Conservation (phyloP, 345 rosid species). For the Aurinia saxatilis region DNA sequence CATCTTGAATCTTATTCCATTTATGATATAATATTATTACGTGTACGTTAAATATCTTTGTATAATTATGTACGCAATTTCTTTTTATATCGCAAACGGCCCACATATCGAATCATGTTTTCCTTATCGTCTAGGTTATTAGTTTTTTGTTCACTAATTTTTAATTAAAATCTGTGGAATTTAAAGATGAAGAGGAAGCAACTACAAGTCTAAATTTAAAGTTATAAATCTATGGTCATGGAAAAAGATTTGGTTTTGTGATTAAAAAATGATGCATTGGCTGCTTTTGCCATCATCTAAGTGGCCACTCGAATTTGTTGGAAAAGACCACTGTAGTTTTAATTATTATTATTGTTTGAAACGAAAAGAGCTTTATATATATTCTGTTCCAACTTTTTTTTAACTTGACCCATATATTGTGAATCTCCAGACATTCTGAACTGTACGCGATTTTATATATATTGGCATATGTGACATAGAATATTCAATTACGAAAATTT, state of each 20-base stretch:
- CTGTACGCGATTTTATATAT: neutral
- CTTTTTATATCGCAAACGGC: constrained; percentile 5
- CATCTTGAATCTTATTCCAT: constrained; percentile 17
- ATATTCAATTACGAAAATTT: too few species aligned
- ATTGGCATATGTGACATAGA: too few species aligned
- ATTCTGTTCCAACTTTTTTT: constrained; percentile 9
- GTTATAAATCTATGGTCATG: constrained; percentile 15
- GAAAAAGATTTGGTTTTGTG: constrained; percentile 4
- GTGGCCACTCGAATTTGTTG: constrained; percentile 34
- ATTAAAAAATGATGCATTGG: constrained; percentile 11
- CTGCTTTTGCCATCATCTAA: constrained; percentile 22
- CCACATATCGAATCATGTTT: constrained; percentile 31
- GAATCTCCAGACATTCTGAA: constrained; percentile 12
- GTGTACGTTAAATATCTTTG: constrained; percentile 5
- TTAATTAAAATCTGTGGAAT: neutral
- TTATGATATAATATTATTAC: neutral
- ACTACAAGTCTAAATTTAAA: constrained; percentile 12
- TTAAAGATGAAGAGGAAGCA: constrained; percentile 14
- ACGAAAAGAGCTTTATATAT: constrained; percentile 10
- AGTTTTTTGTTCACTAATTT: neutral
- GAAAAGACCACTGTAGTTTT: constrained; percentile 27
- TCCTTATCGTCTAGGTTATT: constrained; percentile 23
- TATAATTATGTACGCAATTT: neutral
- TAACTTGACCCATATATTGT: constrained; percentile 1
- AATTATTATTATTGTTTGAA: constrained; percentile 4